Conservation (phyloP, 805 yeast species). For the Pichia paraexigua region DNA sequence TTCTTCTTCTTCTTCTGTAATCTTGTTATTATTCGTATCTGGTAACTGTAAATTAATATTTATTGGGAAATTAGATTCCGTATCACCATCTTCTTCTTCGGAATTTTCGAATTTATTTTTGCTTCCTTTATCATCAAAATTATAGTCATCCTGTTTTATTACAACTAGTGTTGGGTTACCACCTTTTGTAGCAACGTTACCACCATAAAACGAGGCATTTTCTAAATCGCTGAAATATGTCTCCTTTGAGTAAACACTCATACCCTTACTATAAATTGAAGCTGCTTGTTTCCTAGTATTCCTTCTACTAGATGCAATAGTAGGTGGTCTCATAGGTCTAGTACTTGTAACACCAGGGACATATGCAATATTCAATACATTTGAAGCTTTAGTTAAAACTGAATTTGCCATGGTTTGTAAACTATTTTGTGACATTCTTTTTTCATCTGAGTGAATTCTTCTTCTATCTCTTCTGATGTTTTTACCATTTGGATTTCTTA, state of each 20-base stretch:
- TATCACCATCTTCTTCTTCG: background rate
- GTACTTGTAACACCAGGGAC: slow-evolving; percentile 81
- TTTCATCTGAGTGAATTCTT: background rate
- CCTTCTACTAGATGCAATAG: slow-evolving; percentile 8
- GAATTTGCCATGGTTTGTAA: slow-evolving; percentile 43
- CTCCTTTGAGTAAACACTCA: slow-evolving; percentile 26
- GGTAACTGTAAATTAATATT: background rate
- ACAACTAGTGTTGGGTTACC: slow-evolving; percentile 22
- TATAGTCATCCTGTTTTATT: slow-evolving; percentile 22
- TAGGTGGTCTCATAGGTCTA: slow-evolving; percentile 9
- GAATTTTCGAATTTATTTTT: background rate
- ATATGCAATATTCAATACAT: slow-evolving; percentile 84
- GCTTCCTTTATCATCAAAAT: slow-evolving; percentile 15
- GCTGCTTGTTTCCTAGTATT: slow-evolving; percentile 13
- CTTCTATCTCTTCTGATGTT: slow-evolving; percentile 7
- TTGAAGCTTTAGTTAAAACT: slow-evolving; percentile 71
- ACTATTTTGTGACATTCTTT: slow-evolving; percentile 25
- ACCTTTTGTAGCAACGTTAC: slow-evolving; percentile 24
- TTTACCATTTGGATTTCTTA: slow-evolving; percentile 13
- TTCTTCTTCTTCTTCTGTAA: slow-evolving; percentile 19
- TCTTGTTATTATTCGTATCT: slow-evolving; percentile 13
- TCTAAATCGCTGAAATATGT: slow-evolving; percentile 29
- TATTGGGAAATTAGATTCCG: slow-evolving; percentile 8
- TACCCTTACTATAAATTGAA: slow-evolving; percentile 17
- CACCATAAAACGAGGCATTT: slow-evolving; percentile 27